Evolutionary conservation across 1,284 basidiomycete genomes (phyloP), one percentile per base, ranked within the genome.

Genomic region (Tylopilus sp.): DNA sequence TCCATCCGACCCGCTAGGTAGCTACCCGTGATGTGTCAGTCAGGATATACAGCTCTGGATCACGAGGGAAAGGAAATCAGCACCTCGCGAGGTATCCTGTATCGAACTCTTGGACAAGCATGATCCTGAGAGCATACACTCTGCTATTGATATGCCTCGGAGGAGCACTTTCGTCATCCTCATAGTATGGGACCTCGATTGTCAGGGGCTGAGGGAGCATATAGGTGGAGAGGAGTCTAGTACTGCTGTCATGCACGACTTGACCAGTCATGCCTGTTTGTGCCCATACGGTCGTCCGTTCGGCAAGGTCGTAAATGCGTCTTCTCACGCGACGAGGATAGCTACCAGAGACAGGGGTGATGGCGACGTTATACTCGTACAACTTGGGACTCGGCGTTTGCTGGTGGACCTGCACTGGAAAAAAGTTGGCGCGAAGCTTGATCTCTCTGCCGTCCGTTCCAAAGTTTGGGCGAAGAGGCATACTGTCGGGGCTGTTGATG

Each of bases 371-470:
- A 23, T 46, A 46, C 16, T 6, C 13, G 16, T 42, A 46, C 8
- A 42, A n/a, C 21, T 31, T 46, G 37, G 4, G 15, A 4, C 19
- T 3, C 10, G 6, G 33, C 8, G 10, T 12, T 10, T 43, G 41
- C 13, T 18, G 36, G 12, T 29, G 26, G 4, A 46, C 0, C 9
- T 21, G 25, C 45, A 46, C 23, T 0, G 45, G 45, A 21, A 46
- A 46, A 8, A 46, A 46, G 18, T 43, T 46, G 23, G 45, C 42
- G 18, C 37, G 45, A 15, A 46, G 30, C 7, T 42, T 43, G 38
- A 46, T 43, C 23, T 43, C 45, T 25, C 6, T 34, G 8, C 45
- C 39, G 2, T 12, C 18, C 2, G 30, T 43, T 10, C 45, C 45
- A 43, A 46, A 46, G 5, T 43, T 23, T 19, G 37, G 45, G 33